phyloP scores from a whole-genome alignment of 768 basidiomycete genomes.

The Dacryopinax primogenitus region DNA sequence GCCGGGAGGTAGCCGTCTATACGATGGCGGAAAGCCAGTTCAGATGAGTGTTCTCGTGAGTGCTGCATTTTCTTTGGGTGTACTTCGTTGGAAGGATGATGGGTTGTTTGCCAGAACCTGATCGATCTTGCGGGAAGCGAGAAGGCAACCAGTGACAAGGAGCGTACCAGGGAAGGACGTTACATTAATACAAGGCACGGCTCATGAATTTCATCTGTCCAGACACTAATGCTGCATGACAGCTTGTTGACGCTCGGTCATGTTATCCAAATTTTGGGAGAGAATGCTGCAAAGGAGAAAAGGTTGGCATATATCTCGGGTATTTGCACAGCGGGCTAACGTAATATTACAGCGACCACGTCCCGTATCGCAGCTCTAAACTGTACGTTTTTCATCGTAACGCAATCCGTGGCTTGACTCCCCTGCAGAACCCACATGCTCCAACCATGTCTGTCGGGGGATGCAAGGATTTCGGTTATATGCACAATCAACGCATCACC shows the following conservation, averaged over 20 bases:
- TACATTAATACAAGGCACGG: slow-evolving; percentile 65
- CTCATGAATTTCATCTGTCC: not conserved
- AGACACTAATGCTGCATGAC: not conserved
- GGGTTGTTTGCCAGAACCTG: too few species aligned
- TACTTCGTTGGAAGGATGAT: too few species aligned
- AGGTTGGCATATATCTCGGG: slow-evolving; percentile 31
- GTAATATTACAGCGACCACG: slow-evolving; percentile 45
- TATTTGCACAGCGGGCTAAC: not conserved
- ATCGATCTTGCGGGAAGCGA: slow-evolving; percentile 97
- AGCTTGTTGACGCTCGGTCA: slow-evolving; percentile 85
- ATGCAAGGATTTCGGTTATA: slow-evolving; percentile 90
- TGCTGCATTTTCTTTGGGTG: slow-evolving; percentile 15
- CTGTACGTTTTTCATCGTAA: slow-evolving; percentile 26
- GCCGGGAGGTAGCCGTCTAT: slow-evolving; percentile 51
- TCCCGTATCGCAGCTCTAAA: slow-evolving; percentile 92
- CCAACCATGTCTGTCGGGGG: slow-evolving; percentile 87
- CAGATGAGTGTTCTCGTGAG: slow-evolving; percentile 61
- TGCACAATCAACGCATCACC: slow-evolving; percentile 87
- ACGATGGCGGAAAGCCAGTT: slow-evolving; percentile 67
- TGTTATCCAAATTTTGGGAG: slow-evolving; percentile 83
- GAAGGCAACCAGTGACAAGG: slow-evolving; percentile 89
- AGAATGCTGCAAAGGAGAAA: slow-evolving; percentile 67
- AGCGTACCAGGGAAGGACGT: slow-evolving; percentile 88
- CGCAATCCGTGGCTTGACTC: not conserved
- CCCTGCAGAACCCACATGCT: slow-evolving; percentile 55